A percentile compares a stretch with the other conserved stretches of the same genome.
These are phyloP conservation scores for Rhynchospora tenuis DNA, from an alignment of 176 grass and related monocot genomes.

Conservation along the genomic window DNA sequence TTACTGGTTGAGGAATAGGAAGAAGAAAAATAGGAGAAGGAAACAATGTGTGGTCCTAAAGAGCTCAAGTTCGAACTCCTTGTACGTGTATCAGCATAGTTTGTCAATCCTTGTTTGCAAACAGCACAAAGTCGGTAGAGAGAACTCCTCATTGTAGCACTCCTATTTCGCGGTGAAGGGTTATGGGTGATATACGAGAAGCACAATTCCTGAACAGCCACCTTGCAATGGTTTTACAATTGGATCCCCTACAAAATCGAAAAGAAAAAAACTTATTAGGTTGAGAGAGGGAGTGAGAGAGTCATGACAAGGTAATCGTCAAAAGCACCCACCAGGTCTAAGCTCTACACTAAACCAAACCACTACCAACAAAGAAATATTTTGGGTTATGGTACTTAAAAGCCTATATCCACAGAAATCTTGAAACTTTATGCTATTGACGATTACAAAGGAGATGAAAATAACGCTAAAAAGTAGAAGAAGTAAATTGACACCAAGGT, in stretches of 20 bases:
- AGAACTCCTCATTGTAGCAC: conserved; percentile 25
- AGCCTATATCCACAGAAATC: background rate
- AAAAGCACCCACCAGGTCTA: background rate
- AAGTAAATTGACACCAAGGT: background rate
- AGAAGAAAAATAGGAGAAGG: background rate
- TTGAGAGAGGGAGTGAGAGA: background rate
- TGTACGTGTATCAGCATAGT: background rate
- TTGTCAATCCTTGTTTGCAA: background rate
- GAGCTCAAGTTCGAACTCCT: conserved; percentile 16
- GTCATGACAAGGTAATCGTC: background rate
- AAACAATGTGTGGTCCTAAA: background rate
- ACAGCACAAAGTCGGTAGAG: conserved; percentile 17
- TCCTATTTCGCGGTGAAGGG: background rate
- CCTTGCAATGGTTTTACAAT: background rate
- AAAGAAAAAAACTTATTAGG: background rate
- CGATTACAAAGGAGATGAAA: background rate
- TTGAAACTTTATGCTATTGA: background rate
- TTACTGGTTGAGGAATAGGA: conserved; percentile 26
- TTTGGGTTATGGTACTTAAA: background rate
- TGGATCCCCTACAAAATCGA: background rate
- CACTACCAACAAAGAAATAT: background rate
- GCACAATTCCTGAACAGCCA: conserved; percentile 15
- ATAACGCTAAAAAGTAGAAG: background rate
- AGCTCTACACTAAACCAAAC: background rate
- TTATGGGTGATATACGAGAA: background rate